These are phyloP conservation scores for Lunasporangiospora selenospora DNA, from an alignment of 192 early-diverging fungal genomes.

Conservation along the genomic window DNA sequence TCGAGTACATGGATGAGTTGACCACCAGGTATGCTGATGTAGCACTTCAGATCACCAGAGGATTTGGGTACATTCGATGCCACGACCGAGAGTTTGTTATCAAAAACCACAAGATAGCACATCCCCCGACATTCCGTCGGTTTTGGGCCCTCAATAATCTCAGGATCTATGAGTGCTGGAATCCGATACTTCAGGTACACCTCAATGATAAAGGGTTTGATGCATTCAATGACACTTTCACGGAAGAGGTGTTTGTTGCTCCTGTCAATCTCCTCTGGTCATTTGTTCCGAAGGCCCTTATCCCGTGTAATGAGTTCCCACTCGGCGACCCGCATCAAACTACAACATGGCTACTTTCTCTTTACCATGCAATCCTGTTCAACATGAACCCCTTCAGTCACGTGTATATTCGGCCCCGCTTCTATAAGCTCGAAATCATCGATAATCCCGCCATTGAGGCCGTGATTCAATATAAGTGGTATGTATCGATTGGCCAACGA, in stretches of 20 bases:
- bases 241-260: conserved; percentile 1
- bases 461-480: conserved; percentile 26
- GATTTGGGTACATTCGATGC: conserved; percentile 6
- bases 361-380: conserved; percentile 7
- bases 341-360: neutral
- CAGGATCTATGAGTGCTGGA: neutral
- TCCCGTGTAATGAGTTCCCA: no score
- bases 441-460: conserved; percentile 31
- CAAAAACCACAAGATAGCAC: conserved; percentile 3
- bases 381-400: neutral
- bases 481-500: neutral
- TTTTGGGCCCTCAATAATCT: conserved; percentile 10
- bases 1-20: conserved; percentile 5
- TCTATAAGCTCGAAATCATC: conserved; percentile 18
- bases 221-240: conserved; percentile 3
- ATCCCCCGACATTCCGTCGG: conserved; percentile 2
- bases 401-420: conserved; percentile 4
- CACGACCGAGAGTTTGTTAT: conserved; percentile 16
- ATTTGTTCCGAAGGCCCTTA: neutral
- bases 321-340: neutral
- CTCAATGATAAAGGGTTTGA: neutral
- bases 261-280: conserved; percentile 2
- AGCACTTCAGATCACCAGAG: neutral
- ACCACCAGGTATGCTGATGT: conserved; percentile 19
- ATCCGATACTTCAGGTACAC: conserved; percentile 17